Evolutionary conservation across 371 early-diverging fungal genomes (phyloP), one percentile per base, ranked within the genome.

Genomic region (Funneliformis caledonium): DNA sequence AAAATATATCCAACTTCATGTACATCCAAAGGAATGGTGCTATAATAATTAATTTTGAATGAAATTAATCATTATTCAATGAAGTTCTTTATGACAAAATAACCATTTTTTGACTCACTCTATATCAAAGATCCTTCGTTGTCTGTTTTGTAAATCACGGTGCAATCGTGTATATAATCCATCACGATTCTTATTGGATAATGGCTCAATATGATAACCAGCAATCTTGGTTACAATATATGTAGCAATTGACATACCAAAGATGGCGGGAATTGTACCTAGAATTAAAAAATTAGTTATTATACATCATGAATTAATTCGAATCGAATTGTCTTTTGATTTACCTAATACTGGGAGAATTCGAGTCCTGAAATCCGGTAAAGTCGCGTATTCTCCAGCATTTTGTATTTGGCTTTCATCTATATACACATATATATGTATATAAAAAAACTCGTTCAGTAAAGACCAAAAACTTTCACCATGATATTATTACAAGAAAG

Each of bases 201-300:
- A 84, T 2, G 97, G 97, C 48, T 95, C 93, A 10, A 91, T 89
- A 19, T 90, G 89, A 84, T 91, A 94, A 2, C 90, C 89, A 4
- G 95, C 93, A n/a, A 98, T 85, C 76, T 90, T 88, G 26, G 94
- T 91, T 43, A 96, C 87, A 14, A 96, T 93, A 81, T 93, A 92
- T 1, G 95, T 93, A 4, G 96, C 97, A 87, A 98, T 93, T 12
- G 96, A 88, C 88, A 93, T 94, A 22, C 97, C 98, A 87, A 97
- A 98, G 85, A 97, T 92, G 19, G 97, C 96, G 0, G 98, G 97
- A 50, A 98, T 85, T 0, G 98, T 96, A 42, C 95, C 93, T 43
- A 89, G 80, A 80, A 42, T 31, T 52, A 80, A 48, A n/a, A 61
- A 22, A 81, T 19, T 22, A 31, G 16, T 33, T 61, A 42, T 45